A percentile compares a stretch with the other conserved stretches of the same genome.
These are phyloP conservation scores for Mesotaenium endlicherianum DNA, from an alignment of 139 green algal species.

Conservation along the genomic window DNA sequence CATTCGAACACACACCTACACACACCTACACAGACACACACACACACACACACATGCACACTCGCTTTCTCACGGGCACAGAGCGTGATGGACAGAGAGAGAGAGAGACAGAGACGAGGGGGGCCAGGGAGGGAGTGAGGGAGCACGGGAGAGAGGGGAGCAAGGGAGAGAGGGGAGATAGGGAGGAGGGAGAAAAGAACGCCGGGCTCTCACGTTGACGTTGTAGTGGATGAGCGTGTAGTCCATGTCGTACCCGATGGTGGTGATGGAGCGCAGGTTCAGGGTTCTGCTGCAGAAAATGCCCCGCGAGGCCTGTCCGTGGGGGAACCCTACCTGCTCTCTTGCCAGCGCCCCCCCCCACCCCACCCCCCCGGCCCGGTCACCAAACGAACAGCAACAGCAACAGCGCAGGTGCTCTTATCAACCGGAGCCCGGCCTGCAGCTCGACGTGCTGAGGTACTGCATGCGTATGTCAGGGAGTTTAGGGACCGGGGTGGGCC, in stretches of 20 bases:
- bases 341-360: too few relatives aligned
- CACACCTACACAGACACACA: neutral
- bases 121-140: neutral
- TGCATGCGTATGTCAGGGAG: too few relatives aligned
- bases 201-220: slow-evolving; percentile 65
- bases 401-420: too few relatives aligned
- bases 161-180: slow-evolving; percentile 3
- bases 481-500: too few relatives aligned
- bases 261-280: slow-evolving; percentile 87
- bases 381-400: too few relatives aligned
- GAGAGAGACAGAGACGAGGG: neutral
- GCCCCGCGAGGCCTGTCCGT: slow-evolving; percentile 56
- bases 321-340: slow-evolving; percentile 30
- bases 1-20: neutral
- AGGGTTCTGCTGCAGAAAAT: slow-evolving; percentile 93
- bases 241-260: slow-evolving; percentile 82
- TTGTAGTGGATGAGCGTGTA: slow-evolving; percentile 95
- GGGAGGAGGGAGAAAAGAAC: slow-evolving; percentile 4
- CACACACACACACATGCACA: neutral
- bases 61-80: too few relatives aligned
- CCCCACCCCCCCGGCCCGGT: too few relatives aligned
- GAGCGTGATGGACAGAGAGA: neutral
- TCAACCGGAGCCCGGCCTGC: too few relatives aligned
- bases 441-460: too few relatives aligned
- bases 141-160: neutral